These are phyloP conservation scores for Telopea speciosissima DNA, from an alignment of 177 flowering plant genomes.

Conservation along the genomic window DNA sequence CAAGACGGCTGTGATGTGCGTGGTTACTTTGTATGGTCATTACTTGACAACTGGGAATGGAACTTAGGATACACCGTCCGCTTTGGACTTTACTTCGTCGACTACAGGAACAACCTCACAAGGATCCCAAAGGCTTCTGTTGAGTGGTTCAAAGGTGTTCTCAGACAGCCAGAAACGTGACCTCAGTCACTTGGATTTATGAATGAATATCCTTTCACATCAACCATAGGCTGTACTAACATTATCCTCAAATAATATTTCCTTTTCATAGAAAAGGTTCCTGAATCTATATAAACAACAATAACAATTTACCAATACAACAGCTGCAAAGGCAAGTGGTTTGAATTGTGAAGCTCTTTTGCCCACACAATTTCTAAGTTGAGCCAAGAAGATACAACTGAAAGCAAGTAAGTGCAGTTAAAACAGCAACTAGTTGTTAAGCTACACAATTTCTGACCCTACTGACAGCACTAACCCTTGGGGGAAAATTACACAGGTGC, in stretches of 20 bases:
- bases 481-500: no score
- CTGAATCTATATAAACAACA: not conserved
- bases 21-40: slow-evolving; percentile 82
- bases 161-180: slow-evolving; percentile 11
- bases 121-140: slow-evolving; percentile 78
- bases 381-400: not conserved
- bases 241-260: not conserved
- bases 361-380: no score
- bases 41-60: slow-evolving; percentile 97
- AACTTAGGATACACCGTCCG: slow-evolving; percentile 69
- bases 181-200: not conserved
- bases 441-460: no score
- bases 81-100: slow-evolving; percentile 78
- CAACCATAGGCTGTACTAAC: not conserved
- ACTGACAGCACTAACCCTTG: no score
- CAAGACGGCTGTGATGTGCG: slow-evolving; percentile 57
- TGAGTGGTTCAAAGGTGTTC: slow-evolving; percentile 50
- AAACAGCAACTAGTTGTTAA: no score
- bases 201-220: not conserved
- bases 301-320: not conserved
- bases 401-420: no score
- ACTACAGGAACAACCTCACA: slow-evolving; percentile 73
- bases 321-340: not conserved
- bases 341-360: not conserved
- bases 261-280: no score